phyloP scores from a whole-genome alignment of 331 rosid species.

The Pyracantha coccinea region DNA sequence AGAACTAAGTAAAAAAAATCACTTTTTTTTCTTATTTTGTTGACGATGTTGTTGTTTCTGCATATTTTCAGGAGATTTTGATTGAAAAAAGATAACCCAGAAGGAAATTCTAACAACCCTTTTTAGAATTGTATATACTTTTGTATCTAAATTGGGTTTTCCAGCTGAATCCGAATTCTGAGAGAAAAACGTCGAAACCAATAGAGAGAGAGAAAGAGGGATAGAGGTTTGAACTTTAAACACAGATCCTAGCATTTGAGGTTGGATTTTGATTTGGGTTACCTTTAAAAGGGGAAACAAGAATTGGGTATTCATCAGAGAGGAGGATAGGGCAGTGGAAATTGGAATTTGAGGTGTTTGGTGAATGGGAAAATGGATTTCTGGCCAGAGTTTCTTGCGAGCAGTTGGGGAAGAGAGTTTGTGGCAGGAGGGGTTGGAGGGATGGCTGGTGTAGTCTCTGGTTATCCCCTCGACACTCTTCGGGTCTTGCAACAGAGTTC shows the following conservation, averaged over 20 bases:
- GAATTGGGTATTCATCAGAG: neutral
- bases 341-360: neutral
- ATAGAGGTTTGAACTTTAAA: neutral
- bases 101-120: neutral
- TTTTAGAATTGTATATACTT: neutral
- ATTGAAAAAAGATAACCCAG: neutral
- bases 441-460: conserved; percentile 67
- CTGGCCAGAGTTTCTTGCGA: conserved; percentile 81
- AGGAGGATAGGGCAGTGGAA: neutral
- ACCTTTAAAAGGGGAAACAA: neutral
- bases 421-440: conserved; percentile 95
- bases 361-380: conserved; percentile 68
- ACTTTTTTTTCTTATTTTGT: neutral
- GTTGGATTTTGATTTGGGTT: neutral
- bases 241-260: neutral
- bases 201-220: neutral
- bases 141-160: neutral
- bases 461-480: conserved; percentile 81
- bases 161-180: neutral
- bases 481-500: conserved; percentile 54
- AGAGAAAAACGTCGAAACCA: neutral
- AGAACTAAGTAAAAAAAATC: neutral
- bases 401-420: conserved; percentile 79
- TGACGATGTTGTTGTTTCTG: neutral
- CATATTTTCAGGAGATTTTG: neutral